These are phyloP conservation scores for Pseudozyma sp. DNA, from an alignment of 1,284 basidiomycete species.

Conservation along the genomic window DNA sequence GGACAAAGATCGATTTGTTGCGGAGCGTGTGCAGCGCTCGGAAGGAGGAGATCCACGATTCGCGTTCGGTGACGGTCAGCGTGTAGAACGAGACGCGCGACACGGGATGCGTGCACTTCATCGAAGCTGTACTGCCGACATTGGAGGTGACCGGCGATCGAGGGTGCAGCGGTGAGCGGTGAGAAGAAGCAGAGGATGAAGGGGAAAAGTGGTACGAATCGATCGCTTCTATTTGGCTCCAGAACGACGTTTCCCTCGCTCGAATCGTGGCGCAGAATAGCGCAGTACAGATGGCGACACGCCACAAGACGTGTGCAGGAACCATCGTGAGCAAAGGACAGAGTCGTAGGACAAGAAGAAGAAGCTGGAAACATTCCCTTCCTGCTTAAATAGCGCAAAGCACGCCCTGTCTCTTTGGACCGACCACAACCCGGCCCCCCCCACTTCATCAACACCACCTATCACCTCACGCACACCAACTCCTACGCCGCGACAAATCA, in stretches of 20 bases:
- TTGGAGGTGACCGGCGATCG: background rate
- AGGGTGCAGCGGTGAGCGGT: background rate
- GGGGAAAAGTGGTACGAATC: constrained; percentile 2
- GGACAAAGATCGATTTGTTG: constrained; percentile 33
- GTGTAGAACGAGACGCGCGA: constrained; percentile 35
- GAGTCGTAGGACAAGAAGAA: too few species aligned
- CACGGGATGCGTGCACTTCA: constrained; percentile 32
- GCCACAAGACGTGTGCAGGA: background rate
- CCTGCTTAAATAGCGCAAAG: too few species aligned
- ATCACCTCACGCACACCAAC: background rate
- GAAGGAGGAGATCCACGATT: constrained; percentile 23
- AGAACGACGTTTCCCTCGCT: constrained; percentile 21
- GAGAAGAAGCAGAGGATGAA: background rate
- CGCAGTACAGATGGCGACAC: background rate
- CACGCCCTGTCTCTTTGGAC: too few species aligned
- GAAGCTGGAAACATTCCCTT: too few species aligned
- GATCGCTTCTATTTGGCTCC: constrained; percentile 12
- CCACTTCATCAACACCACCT: background rate
- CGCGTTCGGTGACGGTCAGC: constrained; percentile 9
- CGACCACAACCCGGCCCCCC: too few species aligned
- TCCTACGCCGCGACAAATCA: too few species aligned
- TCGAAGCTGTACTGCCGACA: constrained; percentile 6
- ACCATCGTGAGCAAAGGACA: background rate
- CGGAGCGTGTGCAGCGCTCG: background rate
- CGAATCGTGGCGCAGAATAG: background rate